These are phyloP conservation scores for Isochrysis galbana DNA, from an alignment of 78 protist genomes.

Conservation along the genomic window DNA sequence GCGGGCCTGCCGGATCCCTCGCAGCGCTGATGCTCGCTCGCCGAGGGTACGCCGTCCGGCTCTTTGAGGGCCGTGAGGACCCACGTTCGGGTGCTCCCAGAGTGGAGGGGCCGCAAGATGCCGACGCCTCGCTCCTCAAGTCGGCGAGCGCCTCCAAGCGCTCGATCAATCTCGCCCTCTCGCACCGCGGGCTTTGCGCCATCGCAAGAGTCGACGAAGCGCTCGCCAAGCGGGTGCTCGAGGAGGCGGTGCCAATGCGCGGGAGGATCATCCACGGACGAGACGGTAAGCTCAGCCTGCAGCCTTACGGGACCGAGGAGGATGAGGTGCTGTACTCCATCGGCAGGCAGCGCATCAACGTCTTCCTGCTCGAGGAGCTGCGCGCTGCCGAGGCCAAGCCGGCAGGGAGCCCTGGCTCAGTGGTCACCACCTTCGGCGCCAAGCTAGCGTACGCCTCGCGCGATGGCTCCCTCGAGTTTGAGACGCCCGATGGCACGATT, in stretches of 20 bases:
- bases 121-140: background rate
- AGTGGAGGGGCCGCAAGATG: background rate
- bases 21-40: background rate
- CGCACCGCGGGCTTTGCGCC: background rate
- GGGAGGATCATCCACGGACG: conserved; percentile 8
- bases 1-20: background rate
- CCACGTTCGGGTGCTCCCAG: background rate
- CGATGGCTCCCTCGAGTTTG: background rate
- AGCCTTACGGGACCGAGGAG: background rate
- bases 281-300: background rate
- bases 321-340: conserved; percentile 8
- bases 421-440: background rate
- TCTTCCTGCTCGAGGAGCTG: background rate
- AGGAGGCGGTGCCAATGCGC: background rate
- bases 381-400: background rate
- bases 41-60: background rate
- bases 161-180: conserved; percentile 20
- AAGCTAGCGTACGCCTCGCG: background rate
- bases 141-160: background rate
- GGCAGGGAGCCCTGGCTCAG: no score
- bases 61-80: background rate
- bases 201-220: background rate
- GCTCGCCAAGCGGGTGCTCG: background rate
- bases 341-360: background rate
- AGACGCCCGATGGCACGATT: background rate